Conservation (phyloP, 2,329 filamentous ascomycete species). For the Apiospora malaysiana region DNA sequence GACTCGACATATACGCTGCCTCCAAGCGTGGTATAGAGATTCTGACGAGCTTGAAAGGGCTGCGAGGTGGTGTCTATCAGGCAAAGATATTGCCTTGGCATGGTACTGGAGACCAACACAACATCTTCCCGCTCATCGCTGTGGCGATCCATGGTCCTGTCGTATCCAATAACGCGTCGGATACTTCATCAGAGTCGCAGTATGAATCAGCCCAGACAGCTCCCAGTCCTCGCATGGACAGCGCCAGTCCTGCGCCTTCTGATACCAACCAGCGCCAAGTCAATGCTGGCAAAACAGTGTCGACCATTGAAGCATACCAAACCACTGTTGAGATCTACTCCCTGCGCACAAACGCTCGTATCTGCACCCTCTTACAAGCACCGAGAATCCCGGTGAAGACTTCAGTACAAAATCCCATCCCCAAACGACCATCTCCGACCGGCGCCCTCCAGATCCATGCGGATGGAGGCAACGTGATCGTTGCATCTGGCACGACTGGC, state of each 20-base stretch:
- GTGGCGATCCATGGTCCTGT: constrained; percentile 81
- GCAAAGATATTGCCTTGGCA: constrained; percentile 84
- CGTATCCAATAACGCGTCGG: constrained; percentile 49
- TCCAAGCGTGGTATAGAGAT: constrained; percentile 74
- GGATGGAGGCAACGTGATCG: constrained; percentile 71
- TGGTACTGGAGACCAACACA: constrained; percentile 47
- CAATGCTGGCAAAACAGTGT: constrained; percentile 41
- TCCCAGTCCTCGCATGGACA: constrained; percentile 48
- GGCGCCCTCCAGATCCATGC: constrained; percentile 78
- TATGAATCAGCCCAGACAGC: constrained; percentile 46
- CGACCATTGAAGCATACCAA: constrained; percentile 70
- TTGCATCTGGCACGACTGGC: constrained; percentile 83
- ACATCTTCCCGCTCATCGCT: constrained; percentile 75
- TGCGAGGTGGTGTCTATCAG: constrained; percentile 79
- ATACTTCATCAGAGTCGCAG: constrained; percentile 42
- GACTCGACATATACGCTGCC: constrained; percentile 76
- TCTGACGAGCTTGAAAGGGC: constrained; percentile 73
- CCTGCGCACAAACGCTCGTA: constrained; percentile 71
- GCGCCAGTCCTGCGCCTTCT: constrained; percentile 48
- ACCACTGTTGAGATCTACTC: constrained; percentile 92
- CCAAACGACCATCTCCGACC: constrained; percentile 71
- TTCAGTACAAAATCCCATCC: constrained; percentile 65
- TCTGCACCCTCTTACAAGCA: constrained; percentile 77
- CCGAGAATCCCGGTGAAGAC: constrained; percentile 65
- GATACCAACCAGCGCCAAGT: constrained; percentile 46